Conservation (phyloP, 306 rosid genomes). For the Sphenostylis stenocarpa region DNA sequence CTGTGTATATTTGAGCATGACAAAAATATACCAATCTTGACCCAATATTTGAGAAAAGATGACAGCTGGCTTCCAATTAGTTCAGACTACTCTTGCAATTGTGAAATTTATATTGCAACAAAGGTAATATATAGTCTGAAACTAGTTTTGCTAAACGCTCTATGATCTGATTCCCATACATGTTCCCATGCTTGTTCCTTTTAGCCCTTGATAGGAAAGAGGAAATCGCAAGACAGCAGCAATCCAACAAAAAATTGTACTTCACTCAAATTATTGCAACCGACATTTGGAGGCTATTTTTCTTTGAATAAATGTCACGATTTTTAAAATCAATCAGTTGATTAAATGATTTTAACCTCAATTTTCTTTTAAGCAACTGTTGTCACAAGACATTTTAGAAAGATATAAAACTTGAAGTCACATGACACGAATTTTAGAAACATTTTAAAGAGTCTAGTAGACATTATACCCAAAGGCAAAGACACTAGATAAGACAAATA, state of each 20-base stretch:
- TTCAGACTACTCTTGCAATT: neutral
- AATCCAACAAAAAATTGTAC: constrained; percentile 1
- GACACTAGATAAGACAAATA: constrained; percentile 10
- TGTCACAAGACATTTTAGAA: neutral
- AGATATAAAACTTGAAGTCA: neutral
- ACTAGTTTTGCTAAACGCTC: neutral
- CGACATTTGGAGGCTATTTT: constrained; percentile 6
- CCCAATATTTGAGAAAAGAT: constrained; percentile 11
- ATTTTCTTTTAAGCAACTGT: constrained; percentile 17
- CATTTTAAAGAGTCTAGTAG: constrained; percentile 5
- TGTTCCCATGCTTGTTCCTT: constrained; percentile 14
- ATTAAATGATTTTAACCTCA: neutral
- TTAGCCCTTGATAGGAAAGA: neutral
- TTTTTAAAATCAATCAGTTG: constrained; percentile 20
- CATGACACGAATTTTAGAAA: constrained; percentile 1
- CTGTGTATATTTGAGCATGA: neutral
- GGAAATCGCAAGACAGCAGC: neutral
- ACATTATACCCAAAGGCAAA: constrained; percentile 10
- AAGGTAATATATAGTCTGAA: neutral
- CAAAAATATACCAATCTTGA: constrained; percentile 15
- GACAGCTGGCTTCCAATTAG: neutral
- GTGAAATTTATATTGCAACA: neutral
- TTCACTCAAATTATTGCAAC: constrained; percentile 1
- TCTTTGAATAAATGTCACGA: constrained; percentile 7
- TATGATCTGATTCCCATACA: constrained; percentile 15